Conservation (phyloP, 2,329 filamentous ascomycete genomes). For the Aspergillus luchuensis region DNA sequence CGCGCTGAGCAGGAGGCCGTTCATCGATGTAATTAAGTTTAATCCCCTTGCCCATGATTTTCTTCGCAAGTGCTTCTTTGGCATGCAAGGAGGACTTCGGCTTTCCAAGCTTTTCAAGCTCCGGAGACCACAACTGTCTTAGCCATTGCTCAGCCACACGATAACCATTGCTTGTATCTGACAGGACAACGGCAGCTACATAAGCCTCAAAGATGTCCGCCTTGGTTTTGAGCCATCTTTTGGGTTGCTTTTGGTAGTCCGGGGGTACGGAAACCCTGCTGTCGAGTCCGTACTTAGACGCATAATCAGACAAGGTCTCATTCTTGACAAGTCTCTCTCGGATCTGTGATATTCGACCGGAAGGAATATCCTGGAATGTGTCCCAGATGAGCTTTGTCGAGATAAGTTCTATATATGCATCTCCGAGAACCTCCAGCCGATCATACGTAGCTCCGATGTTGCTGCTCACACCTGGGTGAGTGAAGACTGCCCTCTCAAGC, state of each 20-base stretch:
- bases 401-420: conserved; percentile 79
- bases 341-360: conserved; percentile 72
- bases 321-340: conserved; percentile 83
- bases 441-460: conserved; percentile 63
- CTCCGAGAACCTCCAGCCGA: conserved; percentile 83
- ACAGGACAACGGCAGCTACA: conserved; percentile 74
- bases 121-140: conserved; percentile 70
- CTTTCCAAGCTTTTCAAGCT: conserved; percentile 49
- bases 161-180: conserved; percentile 65
- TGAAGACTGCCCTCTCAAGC: conserved; percentile 67
- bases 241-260: conserved; percentile 46
- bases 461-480: conserved; percentile 58
- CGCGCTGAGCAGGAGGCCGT: conserved; percentile 33
- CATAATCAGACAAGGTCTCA: conserved; percentile 70
- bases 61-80: conserved; percentile 57
- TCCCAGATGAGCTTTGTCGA: conserved; percentile 74
- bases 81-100: conserved; percentile 40
- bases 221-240: conserved; percentile 70
- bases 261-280: conserved; percentile 61
- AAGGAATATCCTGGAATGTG: conserved; percentile 65
- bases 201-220: conserved; percentile 93
- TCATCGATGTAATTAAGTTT: conserved; percentile 62
- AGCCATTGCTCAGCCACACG: conserved; percentile 69
- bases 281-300: conserved; percentile 70
- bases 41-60: conserved; percentile 60